Evolutionary conservation across 2,329 filamentous ascomycete species (phyloP), one percentile per base, ranked within the genome.

Genomic region (Colletotrichum cuscutae): DNA sequence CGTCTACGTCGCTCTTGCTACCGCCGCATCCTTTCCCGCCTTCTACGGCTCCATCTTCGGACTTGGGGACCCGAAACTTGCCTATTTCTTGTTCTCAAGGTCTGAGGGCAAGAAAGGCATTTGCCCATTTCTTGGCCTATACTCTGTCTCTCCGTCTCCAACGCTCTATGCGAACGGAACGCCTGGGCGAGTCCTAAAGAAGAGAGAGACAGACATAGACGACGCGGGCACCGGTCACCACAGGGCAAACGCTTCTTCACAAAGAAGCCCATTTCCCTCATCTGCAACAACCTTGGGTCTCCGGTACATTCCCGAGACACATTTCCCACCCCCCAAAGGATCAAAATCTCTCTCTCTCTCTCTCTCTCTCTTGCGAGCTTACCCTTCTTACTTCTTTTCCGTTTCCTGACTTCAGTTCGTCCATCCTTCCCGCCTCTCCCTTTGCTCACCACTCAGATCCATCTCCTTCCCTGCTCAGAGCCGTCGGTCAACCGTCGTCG

Each of bases 241-340:
- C 60, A 49, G 63, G 32, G 32, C 62, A 73, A 73, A 73, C 71
- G 68, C 68, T 73, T 59, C 60, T 19, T 65, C 57, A 73, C 71
- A 73, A 73, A 73, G 70, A 52, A 72, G 22, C 32, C 63, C 56
- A 58, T 42, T 63, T 66, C 32, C 35, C 57, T 72, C 71, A 68
- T 73, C 71, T 73, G 68, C 71, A 73, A 73, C 68, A 72, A 57
- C 24, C 57, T 62, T 71, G 68, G 62, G 62, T 53, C 46, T 75
- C 76, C 80, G 80, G 82, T 80, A 79, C 81, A 82, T 79, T 83
- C 82, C 83, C 82, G 82, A 84, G 81, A 84, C 83, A 83, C 32
- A 65, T 57, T 75, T 60, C 69, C 32, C 57, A 62, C 32, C 49
- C 26, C 56, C 49, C 58, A 56, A 60, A 49, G 42, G 68, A 24